Percentiles rank a stretch among this genome's conserved stretches.
phyloP scores from a whole-genome alignment of 345 rosid genomes.

The Linum lewisii region DNA sequence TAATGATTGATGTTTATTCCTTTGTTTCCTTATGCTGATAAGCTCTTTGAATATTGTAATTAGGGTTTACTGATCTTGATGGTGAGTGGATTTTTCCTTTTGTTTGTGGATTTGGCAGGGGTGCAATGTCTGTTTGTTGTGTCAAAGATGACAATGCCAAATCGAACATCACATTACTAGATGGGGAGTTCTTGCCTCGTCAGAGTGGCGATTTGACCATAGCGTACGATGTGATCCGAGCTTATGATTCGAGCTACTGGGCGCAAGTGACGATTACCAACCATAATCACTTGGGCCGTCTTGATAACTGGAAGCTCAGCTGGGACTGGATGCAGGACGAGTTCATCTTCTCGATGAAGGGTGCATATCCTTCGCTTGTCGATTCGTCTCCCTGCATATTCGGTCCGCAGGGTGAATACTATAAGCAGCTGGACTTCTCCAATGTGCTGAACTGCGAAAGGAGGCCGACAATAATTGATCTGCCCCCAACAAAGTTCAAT shows the following conservation, averaged over 20 bases:
- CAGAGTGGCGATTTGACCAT: constrained; percentile 83
- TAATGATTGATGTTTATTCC: background rate
- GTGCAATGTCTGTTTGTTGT: constrained; percentile 66
- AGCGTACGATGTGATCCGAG: constrained; percentile 77
- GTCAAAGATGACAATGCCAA: constrained; percentile 37
- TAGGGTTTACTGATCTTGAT: constrained; percentile 7
- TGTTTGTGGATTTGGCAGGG: constrained; percentile 31
- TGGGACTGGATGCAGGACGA: constrained; percentile 90
- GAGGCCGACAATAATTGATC: constrained; percentile 73
- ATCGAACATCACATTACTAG: constrained; percentile 43
- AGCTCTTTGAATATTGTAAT: background rate
- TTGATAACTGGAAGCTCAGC: constrained; percentile 91
- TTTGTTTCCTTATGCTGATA: background rate
- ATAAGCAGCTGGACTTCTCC: constrained; percentile 48
- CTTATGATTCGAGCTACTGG: constrained; percentile 73
- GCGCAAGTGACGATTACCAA: constrained; percentile 72
- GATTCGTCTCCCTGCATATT: constrained; percentile 77
- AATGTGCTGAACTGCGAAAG: constrained; percentile 71
- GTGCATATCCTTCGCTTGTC: constrained; percentile 73
- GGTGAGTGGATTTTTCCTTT: background rate
- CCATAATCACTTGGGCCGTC: constrained; percentile 84
- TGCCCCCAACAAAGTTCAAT: constrained; percentile 78
- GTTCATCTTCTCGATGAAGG: constrained; percentile 70
- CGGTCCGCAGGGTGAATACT: constrained; percentile 56
- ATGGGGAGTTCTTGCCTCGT: constrained; percentile 56